phyloP scores from a whole-genome alignment of 768 basidiomycete genomes.

The Kwoniella sp. region DNA sequence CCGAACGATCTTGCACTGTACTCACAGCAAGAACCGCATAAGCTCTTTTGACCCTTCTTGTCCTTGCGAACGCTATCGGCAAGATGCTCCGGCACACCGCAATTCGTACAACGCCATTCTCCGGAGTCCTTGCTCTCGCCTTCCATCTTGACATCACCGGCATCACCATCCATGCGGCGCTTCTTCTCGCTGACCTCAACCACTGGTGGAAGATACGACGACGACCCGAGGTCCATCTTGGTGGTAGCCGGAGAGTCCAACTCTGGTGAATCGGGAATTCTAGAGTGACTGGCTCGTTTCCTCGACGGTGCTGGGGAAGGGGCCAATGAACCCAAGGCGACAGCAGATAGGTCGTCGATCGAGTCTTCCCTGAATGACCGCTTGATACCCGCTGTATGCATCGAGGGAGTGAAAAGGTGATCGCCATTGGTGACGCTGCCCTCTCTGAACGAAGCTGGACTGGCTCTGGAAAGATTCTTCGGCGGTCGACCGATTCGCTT shows the following conservation, averaged over 20 bases:
- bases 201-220: slow-evolving; percentile 63
- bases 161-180: slow-evolving; percentile 44
- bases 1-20: slow-evolving; percentile 19
- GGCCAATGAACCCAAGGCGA: neutral
- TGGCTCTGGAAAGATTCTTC: slow-evolving; percentile 24
- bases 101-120: slow-evolving; percentile 89
- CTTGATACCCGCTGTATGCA: slow-evolving; percentile 25
- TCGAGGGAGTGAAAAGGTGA: slow-evolving; percentile 7
- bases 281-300: slow-evolving; percentile 17
- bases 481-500: slow-evolving; percentile 24
- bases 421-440: slow-evolving; percentile 26
- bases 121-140: slow-evolving; percentile 41
- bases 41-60: slow-evolving; percentile 82
- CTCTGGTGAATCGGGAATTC: slow-evolving; percentile 23
- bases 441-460: slow-evolving; percentile 35
- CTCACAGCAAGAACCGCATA: slow-evolving; percentile 91
- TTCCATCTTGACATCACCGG: neutral
- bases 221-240: neutral
- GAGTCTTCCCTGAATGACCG: slow-evolving; percentile 32
- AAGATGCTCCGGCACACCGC: slow-evolving; percentile 84
- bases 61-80: slow-evolving; percentile 85
- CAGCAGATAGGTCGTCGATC: slow-evolving; percentile 17
- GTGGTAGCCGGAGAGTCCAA: neutral
- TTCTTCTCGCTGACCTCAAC: slow-evolving; percentile 60
- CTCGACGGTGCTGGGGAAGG: slow-evolving; percentile 8